Evolutionary conservation across 169 alveolate species (phyloP).

Genomic region (Miamiensis avidus): DNA sequence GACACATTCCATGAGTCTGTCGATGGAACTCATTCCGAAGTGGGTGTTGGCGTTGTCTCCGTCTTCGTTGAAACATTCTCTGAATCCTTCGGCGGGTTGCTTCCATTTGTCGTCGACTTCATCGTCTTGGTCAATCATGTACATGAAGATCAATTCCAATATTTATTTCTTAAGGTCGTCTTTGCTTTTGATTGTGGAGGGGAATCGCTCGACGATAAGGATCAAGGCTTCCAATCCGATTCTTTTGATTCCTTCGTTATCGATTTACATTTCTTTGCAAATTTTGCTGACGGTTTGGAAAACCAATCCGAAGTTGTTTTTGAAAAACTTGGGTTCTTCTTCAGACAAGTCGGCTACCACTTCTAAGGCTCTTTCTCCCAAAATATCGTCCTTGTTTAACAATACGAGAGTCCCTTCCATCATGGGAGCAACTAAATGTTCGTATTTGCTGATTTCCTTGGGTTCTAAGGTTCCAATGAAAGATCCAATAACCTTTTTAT

Average conservation of each 20-base stretch:
- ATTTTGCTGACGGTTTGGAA: constrained; percentile 67
- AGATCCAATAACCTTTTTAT: constrained; percentile 59
- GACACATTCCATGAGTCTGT: constrained; percentile 70
- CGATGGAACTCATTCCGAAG: constrained; percentile 71
- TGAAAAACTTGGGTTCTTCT: constrained; percentile 83
- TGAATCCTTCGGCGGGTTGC: constrained; percentile 81
- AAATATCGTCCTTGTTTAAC: constrained; percentile 53
- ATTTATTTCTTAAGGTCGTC: constrained; percentile 53
- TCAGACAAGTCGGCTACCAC: constrained; percentile 79
- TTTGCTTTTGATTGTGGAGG: constrained; percentile 63
- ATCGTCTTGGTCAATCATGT: constrained; percentile 79
- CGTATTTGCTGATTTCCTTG: constrained; percentile 49
- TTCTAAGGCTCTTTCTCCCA: constrained; percentile 69
- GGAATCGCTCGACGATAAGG: constrained; percentile 72
- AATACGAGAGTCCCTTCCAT: constrained; percentile 59
- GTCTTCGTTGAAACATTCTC: constrained; percentile 68
- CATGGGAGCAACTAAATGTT: constrained; percentile 54
- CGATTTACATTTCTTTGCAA: constrained; percentile 21
- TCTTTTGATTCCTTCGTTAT: constrained; percentile 39
- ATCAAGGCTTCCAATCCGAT: constrained; percentile 69
- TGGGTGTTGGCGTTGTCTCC: constrained; percentile 69
- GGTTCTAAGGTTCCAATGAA: constrained; percentile 56
- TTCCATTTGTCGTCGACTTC: constrained; percentile 79
- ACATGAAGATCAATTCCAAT: constrained; percentile 71
- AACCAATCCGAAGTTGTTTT: constrained; percentile 54